Evolutionary conservation across 2,329 filamentous ascomycete species (phyloP), one percentile per base, ranked within the genome.

Genomic region (Alternaria alternata): DNA sequence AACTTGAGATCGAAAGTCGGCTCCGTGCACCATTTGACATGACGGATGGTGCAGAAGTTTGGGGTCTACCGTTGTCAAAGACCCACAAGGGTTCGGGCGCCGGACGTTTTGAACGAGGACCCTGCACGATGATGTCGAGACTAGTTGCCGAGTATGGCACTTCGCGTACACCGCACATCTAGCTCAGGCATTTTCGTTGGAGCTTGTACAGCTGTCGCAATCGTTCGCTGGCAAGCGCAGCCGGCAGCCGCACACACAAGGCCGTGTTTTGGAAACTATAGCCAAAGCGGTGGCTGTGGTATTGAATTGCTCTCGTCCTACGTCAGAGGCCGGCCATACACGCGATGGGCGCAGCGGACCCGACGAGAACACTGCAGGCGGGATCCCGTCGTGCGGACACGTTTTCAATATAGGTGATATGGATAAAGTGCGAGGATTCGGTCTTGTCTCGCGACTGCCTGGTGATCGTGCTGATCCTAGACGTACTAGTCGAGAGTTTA

Each of bases 61-160:
- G 44, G 52, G 57, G 54, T 46, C 41, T 42, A 48, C 51, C 60
- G 59, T 54, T 57, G 53, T 52, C 57, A 54, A 62, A 62, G 66
- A 53, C 61, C 62, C 64, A 63, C 56, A 51, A 47, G 41, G 59
- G 62, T 59, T 62, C 52, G 56, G 34, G 56, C 61, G 57, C 54
- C 28, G 51, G 51, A 51, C 54, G 30, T 43, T 57, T 43, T 61
- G 51, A 54, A 57, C 34, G 36, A 24, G 62, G 54, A 30, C 44
- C 55, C 56, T 65, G 69, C 59, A 46, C 52, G 51, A 68, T 69
- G 66, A 69, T 68, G 63, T 71, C 62, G 60, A 36, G 32, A 63
- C 56, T 54, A 60, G 32, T 54, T 48, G 54, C 51, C 46, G 44
- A 22, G 38, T 53, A 54, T 57, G 58, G 49, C 30, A 48, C 22